phyloP scores from a whole-genome alignment of 140 eudicot genomes.

The Anethum foeniculum region DNA sequence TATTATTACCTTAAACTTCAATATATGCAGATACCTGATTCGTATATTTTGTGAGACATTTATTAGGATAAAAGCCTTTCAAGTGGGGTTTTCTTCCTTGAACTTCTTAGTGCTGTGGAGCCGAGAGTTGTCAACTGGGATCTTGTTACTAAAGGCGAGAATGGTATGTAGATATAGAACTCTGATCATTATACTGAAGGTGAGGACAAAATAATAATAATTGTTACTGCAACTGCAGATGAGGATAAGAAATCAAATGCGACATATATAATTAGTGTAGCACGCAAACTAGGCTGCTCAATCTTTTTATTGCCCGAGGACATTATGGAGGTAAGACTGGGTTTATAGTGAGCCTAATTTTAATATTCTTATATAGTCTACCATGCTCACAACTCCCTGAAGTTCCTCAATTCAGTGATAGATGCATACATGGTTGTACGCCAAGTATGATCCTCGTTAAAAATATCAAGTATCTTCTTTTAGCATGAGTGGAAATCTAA shows the following conservation, averaged over 20 bases:
- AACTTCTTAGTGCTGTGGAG: slow-evolving; percentile 77
- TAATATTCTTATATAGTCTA: not conserved
- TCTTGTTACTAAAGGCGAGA: slow-evolving; percentile 72
- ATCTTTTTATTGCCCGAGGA: slow-evolving; percentile 83
- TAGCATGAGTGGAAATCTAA: not conserved
- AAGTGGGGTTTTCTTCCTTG: slow-evolving; percentile 74
- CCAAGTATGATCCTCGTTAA: not conserved
- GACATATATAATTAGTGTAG: slow-evolving; percentile 80
- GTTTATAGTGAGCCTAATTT: not conserved
- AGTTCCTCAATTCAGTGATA: not conserved
- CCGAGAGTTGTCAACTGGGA: slow-evolving; percentile 86
- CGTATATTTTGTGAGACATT: slow-evolving; percentile 4
- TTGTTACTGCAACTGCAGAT: slow-evolving; percentile 37
- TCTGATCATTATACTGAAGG: not conserved
- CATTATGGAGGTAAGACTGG: slow-evolving; percentile 56
- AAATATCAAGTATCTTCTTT: not conserved
- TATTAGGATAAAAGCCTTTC: slow-evolving; percentile 62
- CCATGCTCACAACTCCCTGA: not conserved
- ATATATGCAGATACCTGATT: not conserved
- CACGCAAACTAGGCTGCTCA: slow-evolving; percentile 89
- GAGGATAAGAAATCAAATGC: slow-evolving; percentile 76
- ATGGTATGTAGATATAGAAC: slow-evolving; percentile 32
- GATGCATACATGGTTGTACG: not conserved
- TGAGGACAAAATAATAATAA: slow-evolving; percentile 2
- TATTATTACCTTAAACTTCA: not conserved